phyloP scores from a whole-genome alignment of 1,284 basidiomycete species.

The Pseudozyma sp. region DNA sequence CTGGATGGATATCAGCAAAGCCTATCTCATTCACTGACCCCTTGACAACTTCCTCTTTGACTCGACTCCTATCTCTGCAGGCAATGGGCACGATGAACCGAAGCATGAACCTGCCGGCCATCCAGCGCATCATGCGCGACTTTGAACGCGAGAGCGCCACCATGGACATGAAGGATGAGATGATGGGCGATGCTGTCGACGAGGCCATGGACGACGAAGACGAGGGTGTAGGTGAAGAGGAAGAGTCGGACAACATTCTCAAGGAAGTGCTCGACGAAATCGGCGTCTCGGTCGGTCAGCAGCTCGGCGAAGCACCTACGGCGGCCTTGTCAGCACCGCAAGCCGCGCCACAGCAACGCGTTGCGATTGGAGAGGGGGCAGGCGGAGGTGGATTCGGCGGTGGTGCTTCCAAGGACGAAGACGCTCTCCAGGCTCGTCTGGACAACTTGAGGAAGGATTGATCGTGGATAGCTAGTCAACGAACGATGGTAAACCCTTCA shows the following conservation, averaged over 20 bases:
- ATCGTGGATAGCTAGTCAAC: neutral
- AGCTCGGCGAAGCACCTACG: slow-evolving; percentile 63
- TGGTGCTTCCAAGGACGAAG: slow-evolving; percentile 57
- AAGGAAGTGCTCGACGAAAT: slow-evolving; percentile 98
- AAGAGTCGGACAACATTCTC: slow-evolving; percentile 94
- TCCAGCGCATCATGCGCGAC: slow-evolving; percentile 95
- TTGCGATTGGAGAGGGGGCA: slow-evolving; percentile 64
- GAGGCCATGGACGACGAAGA: slow-evolving; percentile 97
- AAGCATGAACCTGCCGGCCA: slow-evolving; percentile 91
- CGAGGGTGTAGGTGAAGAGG: slow-evolving; percentile 79
- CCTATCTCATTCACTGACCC: no score
- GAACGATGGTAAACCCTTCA: no score
- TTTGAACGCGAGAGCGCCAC: slow-evolving; percentile 96
- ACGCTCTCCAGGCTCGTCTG: slow-evolving; percentile 64
- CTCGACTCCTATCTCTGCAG: slow-evolving; percentile 65
- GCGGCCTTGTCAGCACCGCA: slow-evolving; percentile 50
- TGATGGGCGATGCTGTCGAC: slow-evolving; percentile 99
- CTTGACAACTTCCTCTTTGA: no score
- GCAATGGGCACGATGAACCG: slow-evolving; percentile 99
- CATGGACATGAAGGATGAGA: slow-evolving; percentile 99
- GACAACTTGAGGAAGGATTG: slow-evolving; percentile 63
- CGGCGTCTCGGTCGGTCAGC: slow-evolving; percentile 89
- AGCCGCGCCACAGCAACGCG: slow-evolving; percentile 47
- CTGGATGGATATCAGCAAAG: no score
- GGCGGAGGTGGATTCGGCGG: slow-evolving; percentile 35